Base-by-base conservation (phyloP, 2,329 filamentous ascomycete species). In the Fusarium fujikuroi region DNA sequence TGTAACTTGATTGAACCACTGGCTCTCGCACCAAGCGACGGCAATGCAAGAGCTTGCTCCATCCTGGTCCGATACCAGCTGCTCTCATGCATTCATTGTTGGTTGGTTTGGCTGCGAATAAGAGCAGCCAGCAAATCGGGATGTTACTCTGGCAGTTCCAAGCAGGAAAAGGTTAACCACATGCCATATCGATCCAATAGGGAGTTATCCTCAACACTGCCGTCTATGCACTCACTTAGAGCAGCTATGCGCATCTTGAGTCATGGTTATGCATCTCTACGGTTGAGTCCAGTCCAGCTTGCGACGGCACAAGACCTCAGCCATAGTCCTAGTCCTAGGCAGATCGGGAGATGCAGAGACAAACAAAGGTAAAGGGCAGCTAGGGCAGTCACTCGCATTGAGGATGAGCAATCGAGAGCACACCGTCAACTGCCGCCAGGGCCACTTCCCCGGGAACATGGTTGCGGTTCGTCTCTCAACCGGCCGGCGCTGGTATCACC, bases 211-310 rank as follows among this genome's bases (percentile, higher is more conserved):
- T 65, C 63, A 32, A 66, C 66, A 67, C 63, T 72, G 60, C 72
- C 71, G 63, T 60, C 54, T 56, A 70, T 74, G 58, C 61, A 75
- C 56, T 67, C 70, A 72, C 67, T 72, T 69, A 69, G 60, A 59
- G 25, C 30, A 40, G 53, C 57, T 30, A 57, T 57, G 54, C 53
- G 49, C 60, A 58, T 60, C 68, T 63, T 72, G 75, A 77, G 74
- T 77, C 75, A 75, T 77, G 72, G 49, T 69, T 60, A 66, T 72
- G 74, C 70, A 56, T 65, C 61, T 61, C 52, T 72, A 74, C 67
- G 67, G 57, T 63, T 58, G 36, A 40, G 42, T 16, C 39, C 34
- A 40, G 36, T 19, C 37, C 32, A 67, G 28, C 63, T 39, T 62
- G 42, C 37, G 32, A 62, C 59, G 59, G 68, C 75, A 75, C 70